Evolutionary conservation across 2,329 filamentous ascomycete genomes (phyloP).

Genomic region (Monascus ruber): DNA sequence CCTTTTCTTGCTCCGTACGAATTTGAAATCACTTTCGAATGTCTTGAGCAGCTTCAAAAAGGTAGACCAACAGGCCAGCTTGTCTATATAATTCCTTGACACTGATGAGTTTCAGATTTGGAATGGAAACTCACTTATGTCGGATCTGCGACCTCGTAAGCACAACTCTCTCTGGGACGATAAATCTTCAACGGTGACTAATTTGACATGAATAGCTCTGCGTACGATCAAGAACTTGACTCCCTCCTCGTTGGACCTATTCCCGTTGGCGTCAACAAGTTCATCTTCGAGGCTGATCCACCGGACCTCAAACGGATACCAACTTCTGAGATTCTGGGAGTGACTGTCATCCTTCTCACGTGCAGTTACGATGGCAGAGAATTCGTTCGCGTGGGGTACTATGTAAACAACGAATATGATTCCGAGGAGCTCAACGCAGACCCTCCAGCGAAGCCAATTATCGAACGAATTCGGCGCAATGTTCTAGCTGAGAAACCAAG

Average conservation of each 20-base stretch:
- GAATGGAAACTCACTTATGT: slow-evolving; percentile 99
- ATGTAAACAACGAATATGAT: slow-evolving; percentile 99
- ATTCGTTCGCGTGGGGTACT: slow-evolving; percentile 97
- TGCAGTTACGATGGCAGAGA: slow-evolving; percentile 94
- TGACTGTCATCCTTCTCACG: slow-evolving; percentile 91
- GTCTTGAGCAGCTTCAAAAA: slow-evolving; percentile 86
- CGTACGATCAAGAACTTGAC: slow-evolving; percentile 97
- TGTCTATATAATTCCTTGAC: neutral
- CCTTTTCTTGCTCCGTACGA: slow-evolving; percentile 86
- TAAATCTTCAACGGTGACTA: slow-evolving; percentile 7
- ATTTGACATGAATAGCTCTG: slow-evolving; percentile 50
- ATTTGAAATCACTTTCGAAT: slow-evolving; percentile 98
- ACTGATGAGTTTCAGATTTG: slow-evolving; percentile 51
- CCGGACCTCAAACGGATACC: slow-evolving; percentile 86
- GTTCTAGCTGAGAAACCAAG: slow-evolving; percentile 94
- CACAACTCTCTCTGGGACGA: slow-evolving; percentile 2
- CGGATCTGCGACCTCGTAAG: slow-evolving; percentile 91
- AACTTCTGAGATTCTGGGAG: slow-evolving; percentile 86
- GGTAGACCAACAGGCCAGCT: slow-evolving; percentile 39
- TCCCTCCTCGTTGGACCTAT: slow-evolving; percentile 95
- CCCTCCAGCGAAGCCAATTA: slow-evolving; percentile 79
- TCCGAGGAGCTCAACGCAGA: slow-evolving; percentile 79
- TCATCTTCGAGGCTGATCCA: slow-evolving; percentile 90
- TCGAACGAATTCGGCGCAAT: slow-evolving; percentile 85
- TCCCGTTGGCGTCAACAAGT: slow-evolving; percentile 95